phyloP scores from a whole-genome alignment of 345 rosid species.

The Theobroma cacao region DNA sequence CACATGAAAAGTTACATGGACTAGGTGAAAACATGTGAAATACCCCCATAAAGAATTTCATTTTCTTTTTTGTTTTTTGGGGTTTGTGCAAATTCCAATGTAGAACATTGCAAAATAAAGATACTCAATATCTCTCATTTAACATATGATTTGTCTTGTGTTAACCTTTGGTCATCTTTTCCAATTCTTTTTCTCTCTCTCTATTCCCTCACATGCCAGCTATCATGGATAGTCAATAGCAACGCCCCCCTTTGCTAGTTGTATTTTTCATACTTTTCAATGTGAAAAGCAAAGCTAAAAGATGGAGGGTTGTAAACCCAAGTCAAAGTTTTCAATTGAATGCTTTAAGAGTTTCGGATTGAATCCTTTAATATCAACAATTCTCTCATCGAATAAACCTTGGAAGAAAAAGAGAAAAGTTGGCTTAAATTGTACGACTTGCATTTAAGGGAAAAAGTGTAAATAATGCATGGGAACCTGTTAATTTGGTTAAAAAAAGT shows the following conservation, averaged over 20 bases:
- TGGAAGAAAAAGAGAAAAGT: neutral
- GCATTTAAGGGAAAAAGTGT: neutral
- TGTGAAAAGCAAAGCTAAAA: neutral
- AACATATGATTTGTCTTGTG: neutral
- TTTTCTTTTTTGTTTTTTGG: neutral
- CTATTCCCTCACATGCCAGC: neutral
- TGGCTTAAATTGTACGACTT: neutral
- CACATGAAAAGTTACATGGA: neutral
- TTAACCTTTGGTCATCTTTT: neutral
- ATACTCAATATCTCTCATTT: neutral
- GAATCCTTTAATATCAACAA: neutral
- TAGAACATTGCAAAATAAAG: neutral
- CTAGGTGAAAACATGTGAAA: neutral
- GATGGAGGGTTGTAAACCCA: neutral
- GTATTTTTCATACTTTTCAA: slow-evolving; percentile 2
- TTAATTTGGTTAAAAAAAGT: neutral
- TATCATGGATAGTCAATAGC: neutral
- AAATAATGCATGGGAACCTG: neutral
- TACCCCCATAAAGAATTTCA: neutral
- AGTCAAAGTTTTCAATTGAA: neutral
- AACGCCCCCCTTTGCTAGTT: neutral
- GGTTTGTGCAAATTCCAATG: neutral
- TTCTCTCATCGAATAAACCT: neutral
- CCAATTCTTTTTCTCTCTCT: too few relatives aligned
- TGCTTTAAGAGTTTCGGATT: neutral